phyloP scores from a whole-genome alignment of 441 rosid species.

The Corymbia citriodora region DNA sequence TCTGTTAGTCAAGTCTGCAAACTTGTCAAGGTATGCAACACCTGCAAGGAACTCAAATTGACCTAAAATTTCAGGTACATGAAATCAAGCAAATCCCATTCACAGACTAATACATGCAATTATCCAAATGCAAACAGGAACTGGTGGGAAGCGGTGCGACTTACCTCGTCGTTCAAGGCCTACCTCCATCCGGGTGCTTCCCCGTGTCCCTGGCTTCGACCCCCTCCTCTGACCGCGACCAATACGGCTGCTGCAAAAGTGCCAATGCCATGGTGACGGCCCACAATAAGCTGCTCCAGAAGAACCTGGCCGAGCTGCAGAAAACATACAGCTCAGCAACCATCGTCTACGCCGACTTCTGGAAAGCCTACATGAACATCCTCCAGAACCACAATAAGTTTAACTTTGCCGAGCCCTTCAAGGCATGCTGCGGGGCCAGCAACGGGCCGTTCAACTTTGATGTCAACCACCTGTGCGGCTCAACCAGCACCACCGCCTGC shows the following conservation, averaged over 20 bases:
- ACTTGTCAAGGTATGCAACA: constrained; percentile 21
- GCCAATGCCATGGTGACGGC: constrained; percentile 16
- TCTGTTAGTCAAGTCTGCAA: constrained; percentile 13
- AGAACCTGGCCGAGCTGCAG: constrained; percentile 9
- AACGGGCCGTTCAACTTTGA: constrained; percentile 32
- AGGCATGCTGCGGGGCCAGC: constrained; percentile 38
- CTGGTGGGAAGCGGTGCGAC: constrained; percentile 33
- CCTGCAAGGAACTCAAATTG: not conserved
- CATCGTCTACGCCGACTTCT: constrained; percentile 32
- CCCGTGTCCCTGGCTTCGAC: constrained; percentile 17
- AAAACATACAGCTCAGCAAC: not conserved
- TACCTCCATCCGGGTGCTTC: constrained; percentile 43
- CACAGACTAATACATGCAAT: not conserved
- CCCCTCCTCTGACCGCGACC: constrained; percentile 12
- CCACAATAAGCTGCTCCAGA: constrained; percentile 36
- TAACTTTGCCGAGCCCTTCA: constrained; percentile 25
- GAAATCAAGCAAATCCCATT: not conserved
- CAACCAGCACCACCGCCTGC: constrained; percentile 18
- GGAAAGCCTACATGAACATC: constrained; percentile 31
- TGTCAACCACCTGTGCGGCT: constrained; percentile 25
- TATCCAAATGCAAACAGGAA: constrained; percentile 14
- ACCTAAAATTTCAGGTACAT: not conserved
- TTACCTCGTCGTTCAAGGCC: constrained; percentile 37
- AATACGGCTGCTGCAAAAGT: constrained; percentile 23
- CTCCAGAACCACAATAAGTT: constrained; percentile 4